Conservation (phyloP, 495 filamentous ascomycete genomes). For the Penicillium lagena region DNA sequence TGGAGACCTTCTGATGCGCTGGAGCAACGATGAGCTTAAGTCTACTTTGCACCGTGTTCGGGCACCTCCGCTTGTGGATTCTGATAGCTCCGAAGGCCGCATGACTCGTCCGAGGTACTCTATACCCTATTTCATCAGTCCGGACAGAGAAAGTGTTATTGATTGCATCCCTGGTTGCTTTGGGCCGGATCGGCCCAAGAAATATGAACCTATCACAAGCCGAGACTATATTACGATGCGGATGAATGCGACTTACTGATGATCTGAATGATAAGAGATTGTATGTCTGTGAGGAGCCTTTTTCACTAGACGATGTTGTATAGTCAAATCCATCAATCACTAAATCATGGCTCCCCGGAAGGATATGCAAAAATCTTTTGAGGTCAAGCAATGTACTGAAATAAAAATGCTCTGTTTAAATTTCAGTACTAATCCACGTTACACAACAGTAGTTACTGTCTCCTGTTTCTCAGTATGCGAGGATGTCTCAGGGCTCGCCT, state of each 20-base stretch:
- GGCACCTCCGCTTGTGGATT: conserved; percentile 19
- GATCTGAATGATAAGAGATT: too few species aligned
- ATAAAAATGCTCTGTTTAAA: too few species aligned
- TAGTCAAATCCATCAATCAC: too few species aligned
- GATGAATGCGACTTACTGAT: conserved; percentile 1
- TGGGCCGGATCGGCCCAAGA: conserved; percentile 20
- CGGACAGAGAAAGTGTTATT: conserved; percentile 40
- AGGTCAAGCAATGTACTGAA: too few species aligned
- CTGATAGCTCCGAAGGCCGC: conserved; percentile 6
- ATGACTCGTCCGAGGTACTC: conserved; percentile 41
- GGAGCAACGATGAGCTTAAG: conserved; percentile 29
- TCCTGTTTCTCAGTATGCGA: too few species aligned
- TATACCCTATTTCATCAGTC: conserved; percentile 47
- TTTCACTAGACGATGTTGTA: too few species aligned
- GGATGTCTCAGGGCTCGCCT: too few species aligned
- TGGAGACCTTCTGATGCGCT: conserved; percentile 10
- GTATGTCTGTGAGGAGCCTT: too few species aligned
- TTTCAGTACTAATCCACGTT: too few species aligned
- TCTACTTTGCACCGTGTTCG: conserved; percentile 41
- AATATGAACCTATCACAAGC: conserved; percentile 18
- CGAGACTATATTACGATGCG: conserved; percentile 2
- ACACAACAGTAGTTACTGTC: too few species aligned
- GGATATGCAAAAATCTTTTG: too few species aligned
- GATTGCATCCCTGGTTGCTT: conserved; percentile 39
- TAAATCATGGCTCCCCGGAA: too few species aligned